Conservation (phyloP, 306 rosid genomes). For the Lithocarpus polystachyus region DNA sequence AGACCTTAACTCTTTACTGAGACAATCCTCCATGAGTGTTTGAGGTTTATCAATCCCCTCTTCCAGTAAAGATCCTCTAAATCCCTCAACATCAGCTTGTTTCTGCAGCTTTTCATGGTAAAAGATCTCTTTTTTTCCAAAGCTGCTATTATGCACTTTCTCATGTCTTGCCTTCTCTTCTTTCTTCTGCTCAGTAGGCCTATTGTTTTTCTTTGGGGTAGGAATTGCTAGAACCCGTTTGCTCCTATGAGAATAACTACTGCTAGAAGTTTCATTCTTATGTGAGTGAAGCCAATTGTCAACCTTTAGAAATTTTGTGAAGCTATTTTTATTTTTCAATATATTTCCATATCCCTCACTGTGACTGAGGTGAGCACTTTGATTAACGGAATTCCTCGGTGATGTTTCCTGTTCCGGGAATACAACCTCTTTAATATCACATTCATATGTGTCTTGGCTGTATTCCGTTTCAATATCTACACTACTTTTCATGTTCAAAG, state of each 20-base stretch:
- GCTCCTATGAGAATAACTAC: constrained; percentile 12
- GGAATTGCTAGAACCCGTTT: constrained; percentile 28
- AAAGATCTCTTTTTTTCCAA: not conserved
- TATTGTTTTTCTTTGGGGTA: constrained; percentile 16
- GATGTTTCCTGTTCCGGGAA: constrained; percentile 19
- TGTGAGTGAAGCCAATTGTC: constrained; percentile 30
- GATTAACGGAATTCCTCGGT: constrained; percentile 11
- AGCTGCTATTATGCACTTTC: not conserved
- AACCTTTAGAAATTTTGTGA: constrained; percentile 13
- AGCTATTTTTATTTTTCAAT: constrained; percentile 15
- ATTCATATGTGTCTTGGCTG: constrained; percentile 34
- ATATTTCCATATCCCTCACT: constrained; percentile 12
- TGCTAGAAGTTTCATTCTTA: constrained; percentile 13
- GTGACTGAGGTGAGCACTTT: not conserved
- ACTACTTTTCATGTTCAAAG: constrained; percentile 21
- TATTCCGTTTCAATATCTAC: constrained; percentile 26
- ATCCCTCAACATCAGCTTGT: constrained; percentile 4
- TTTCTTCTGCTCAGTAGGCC: constrained; percentile 6
- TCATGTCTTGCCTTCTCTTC: not conserved
- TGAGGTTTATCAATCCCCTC: constrained; percentile 2
- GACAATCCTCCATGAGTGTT: not conserved
- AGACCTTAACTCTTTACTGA: not conserved
- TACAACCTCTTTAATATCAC: constrained; percentile 15
- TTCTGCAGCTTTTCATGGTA: constrained; percentile 13
- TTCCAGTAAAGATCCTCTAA: constrained; percentile 4